Conservation (phyloP, 495 filamentous ascomycete genomes). For the Wilcoxina mikolae region DNA sequence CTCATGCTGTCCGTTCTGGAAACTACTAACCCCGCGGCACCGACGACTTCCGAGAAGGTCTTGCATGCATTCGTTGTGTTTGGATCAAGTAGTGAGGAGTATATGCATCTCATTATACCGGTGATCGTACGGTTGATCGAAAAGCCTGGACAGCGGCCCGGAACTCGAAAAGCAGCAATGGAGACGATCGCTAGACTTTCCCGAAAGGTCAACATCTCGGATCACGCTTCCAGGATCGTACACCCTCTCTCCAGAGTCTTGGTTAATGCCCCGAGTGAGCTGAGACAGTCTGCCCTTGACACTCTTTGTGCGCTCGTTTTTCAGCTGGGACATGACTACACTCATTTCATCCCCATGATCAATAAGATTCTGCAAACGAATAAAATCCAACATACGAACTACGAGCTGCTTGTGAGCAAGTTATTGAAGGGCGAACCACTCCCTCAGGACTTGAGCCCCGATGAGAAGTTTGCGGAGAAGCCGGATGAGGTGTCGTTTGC, state of each 20-base stretch:
- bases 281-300: conserved; percentile 79
- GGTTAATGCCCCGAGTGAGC: conserved; percentile 47
- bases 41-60: conserved; percentile 58
- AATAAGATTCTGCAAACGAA: conserved; percentile 59
- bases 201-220: conserved; percentile 90
- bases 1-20: conserved; percentile 90
- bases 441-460: conserved; percentile 83
- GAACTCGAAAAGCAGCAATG: conserved; percentile 73
- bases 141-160: conserved; percentile 57
- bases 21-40: conserved; percentile 55
- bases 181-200: conserved; percentile 92
- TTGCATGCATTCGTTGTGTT: conserved; percentile 92
- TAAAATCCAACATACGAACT: conserved; percentile 70
- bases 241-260: conserved; percentile 76
- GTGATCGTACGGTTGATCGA: conserved; percentile 89
- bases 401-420: conserved; percentile 78
- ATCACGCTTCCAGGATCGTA: conserved; percentile 88
- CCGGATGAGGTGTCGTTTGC: conserved; percentile 61
- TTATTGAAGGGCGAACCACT: conserved; percentile 85
- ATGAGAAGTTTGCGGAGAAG: conserved; percentile 64
- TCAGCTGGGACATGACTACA: conserved; percentile 86
- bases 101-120: conserved; percentile 97
- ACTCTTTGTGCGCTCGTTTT: conserved; percentile 90
- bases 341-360: conserved; percentile 80
- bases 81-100: conserved; percentile 89